These are phyloP conservation scores for Paramecium biaurelia DNA, from an alignment of 73 alveolate genomes.

Conservation along the genomic window DNA sequence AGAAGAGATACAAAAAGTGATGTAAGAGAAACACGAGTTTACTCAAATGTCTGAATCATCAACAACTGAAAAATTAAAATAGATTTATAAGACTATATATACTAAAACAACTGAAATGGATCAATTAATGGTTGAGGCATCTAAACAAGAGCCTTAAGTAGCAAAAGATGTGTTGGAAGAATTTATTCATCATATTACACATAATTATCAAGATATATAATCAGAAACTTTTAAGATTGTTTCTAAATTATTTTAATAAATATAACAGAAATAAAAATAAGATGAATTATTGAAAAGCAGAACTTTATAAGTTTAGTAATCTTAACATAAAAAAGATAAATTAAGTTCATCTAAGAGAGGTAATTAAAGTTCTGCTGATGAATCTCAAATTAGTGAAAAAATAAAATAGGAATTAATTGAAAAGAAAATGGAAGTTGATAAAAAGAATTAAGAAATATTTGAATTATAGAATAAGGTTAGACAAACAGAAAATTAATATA, in stretches of 20 bases:
- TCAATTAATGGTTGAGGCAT: neutral
- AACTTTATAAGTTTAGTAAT: neutral
- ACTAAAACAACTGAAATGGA: constrained; percentile 6
- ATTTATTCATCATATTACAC: neutral
- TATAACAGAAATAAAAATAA: neutral
- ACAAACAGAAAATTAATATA: neutral
- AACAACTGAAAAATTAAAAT: constrained; percentile 1
- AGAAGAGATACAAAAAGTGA: neutral
- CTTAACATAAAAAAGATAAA: neutral
- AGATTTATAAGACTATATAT: neutral
- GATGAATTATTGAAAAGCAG: neutral
- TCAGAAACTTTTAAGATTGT: constrained; percentile 22
- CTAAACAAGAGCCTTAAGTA: neutral
- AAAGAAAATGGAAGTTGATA: constrained; percentile 13
- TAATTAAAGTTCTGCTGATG: neutral
- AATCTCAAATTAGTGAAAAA: neutral
- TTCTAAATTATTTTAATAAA: neutral
- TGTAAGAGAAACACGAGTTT: neutral
- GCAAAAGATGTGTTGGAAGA: neutral
- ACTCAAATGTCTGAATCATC: neutral
- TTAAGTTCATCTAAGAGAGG: constrained; percentile 6
- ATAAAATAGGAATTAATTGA: neutral
- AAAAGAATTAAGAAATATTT: neutral
- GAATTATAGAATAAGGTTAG: neutral
- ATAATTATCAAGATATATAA: neutral